Percentiles rank a stretch among this genome's conserved stretches.
Evolutionary conservation across 1,284 basidiomycete species (phyloP).

Genomic region (Sanghuangporus baumii): DNA sequence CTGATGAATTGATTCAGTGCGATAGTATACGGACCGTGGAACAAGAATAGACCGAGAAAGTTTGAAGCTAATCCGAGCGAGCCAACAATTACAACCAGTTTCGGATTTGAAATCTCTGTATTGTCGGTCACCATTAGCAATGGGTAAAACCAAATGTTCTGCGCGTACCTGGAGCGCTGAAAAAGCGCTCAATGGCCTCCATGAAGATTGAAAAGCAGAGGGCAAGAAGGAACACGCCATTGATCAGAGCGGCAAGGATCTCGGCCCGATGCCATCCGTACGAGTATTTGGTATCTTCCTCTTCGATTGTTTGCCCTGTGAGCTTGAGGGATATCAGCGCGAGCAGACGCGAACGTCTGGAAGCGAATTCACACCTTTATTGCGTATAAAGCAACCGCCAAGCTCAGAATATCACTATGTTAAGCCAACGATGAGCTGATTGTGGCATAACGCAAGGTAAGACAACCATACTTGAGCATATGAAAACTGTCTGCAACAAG

Average conservation of each 20-base stretch:
- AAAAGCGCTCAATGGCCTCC: slow-evolving; percentile 90
- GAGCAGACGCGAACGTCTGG: slow-evolving; percentile 11
- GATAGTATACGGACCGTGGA: slow-evolving; percentile 70
- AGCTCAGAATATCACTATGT: slow-evolving; percentile 86
- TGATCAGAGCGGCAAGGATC: slow-evolving; percentile 91
- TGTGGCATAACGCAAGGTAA: not conserved
- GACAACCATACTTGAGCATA: slow-evolving; percentile 81
- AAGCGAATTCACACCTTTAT: slow-evolving; percentile 64
- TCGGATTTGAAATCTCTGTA: slow-evolving; percentile 86
- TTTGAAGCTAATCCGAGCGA: slow-evolving; percentile 88
- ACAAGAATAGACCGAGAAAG: slow-evolving; percentile 89
- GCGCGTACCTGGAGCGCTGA: slow-evolving; percentile 69
- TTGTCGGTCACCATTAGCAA: not conserved
- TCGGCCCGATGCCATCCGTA: slow-evolving; percentile 99
- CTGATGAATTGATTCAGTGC: not conserved
- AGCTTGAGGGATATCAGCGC: slow-evolving; percentile 37
- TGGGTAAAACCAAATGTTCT: not conserved
- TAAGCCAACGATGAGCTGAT: not conserved
- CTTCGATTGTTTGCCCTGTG: slow-evolving; percentile 31
- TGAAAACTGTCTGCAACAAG: slow-evolving; percentile 97
- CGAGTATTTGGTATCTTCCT: slow-evolving; percentile 58
- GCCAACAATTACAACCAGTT: slow-evolving; percentile 88
- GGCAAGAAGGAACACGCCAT: slow-evolving; percentile 94
- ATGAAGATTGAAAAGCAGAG: slow-evolving; percentile 95
- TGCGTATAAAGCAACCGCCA: slow-evolving; percentile 93